Evolutionary conservation across 108 stramenopile genomes (phyloP).

Genomic region (Aureococcus anophagefferens): DNA sequence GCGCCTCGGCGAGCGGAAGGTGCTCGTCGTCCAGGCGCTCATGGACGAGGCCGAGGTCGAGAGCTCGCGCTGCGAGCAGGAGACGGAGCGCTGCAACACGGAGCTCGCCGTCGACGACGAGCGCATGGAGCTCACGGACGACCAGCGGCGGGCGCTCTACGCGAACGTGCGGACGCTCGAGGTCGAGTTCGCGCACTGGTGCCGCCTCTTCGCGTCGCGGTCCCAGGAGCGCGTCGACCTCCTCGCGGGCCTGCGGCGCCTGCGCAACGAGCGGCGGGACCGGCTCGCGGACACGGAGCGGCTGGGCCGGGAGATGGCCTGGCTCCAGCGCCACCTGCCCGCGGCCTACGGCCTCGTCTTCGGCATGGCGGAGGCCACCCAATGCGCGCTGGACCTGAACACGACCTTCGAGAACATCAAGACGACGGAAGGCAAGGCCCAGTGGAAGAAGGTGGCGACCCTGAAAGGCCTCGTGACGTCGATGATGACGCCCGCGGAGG

Average conservation of each 20-base stretch:
- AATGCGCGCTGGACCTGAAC: constrained; percentile 14
- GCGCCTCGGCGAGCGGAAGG: constrained; percentile 29
- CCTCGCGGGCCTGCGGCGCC: constrained; percentile 16
- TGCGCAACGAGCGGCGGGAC: constrained; percentile 19
- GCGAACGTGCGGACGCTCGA: constrained; percentile 17
- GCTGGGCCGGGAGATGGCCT: constrained; percentile 5
- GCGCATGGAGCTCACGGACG: constrained; percentile 19
- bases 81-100: constrained; percentile 17
- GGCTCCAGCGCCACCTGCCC: constrained; percentile 17
- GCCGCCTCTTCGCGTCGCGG: constrained; percentile 24
- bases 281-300: constrained; percentile 14
- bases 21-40: constrained; percentile 14
- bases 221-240: constrained; percentile 23
- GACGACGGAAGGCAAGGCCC: background rate
- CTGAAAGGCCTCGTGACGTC: constrained; percentile 1
- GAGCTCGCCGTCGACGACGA: constrained; percentile 27
- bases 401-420: constrained; percentile 7
- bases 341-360: constrained; percentile 1
- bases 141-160: constrained; percentile 8
- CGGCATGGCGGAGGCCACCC: constrained; percentile 5
- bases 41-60: constrained; percentile 31
- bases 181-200: constrained; percentile 33
- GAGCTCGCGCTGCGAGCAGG: constrained; percentile 10
- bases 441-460: constrained; percentile 3
- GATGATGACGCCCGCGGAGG: constrained; percentile 36